Percentiles rank a stretch among this genome's conserved stretches.
Conservation (phyloP, 805 yeast species). For the Spathaspora hagerdaliae region DNA sequence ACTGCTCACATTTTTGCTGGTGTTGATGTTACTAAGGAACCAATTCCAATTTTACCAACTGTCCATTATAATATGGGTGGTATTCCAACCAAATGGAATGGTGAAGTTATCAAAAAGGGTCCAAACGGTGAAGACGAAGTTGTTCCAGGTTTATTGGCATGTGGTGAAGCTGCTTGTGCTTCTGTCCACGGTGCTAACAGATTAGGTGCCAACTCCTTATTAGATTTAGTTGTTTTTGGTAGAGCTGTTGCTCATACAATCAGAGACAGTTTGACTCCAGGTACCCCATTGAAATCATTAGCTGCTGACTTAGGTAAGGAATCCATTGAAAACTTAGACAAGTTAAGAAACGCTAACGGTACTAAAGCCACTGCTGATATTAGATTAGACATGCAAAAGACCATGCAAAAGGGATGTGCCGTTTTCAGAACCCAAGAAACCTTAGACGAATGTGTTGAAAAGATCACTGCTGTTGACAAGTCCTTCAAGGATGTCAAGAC, state of each 20-base stretch:
- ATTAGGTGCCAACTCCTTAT: conserved; percentile 95
- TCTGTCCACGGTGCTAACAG: conserved; percentile 99
- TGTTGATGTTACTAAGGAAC: conserved; percentile 98
- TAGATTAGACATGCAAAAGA: conserved; percentile 88
- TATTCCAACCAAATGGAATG: conserved; percentile 96
- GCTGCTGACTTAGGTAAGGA: conserved; percentile 86
- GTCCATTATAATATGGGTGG: conserved; percentile 99
- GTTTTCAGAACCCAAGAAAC: conserved; percentile 94
- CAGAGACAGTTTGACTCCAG: conserved; percentile 80
- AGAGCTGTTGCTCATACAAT: conserved; percentile 96
- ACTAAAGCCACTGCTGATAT: conserved; percentile 79
- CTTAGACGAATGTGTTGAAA: conserved; percentile 84
- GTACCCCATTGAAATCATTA: conserved; percentile 76
- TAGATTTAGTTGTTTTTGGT: conserved; percentile 96
- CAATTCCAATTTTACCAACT: conserved; percentile 96
- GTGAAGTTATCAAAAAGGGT: conserved; percentile 84
- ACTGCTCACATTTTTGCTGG: conserved; percentile 98
- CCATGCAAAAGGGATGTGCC: conserved; percentile 96
- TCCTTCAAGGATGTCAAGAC: conserved; percentile 75
- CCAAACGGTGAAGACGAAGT: conserved; percentile 84
- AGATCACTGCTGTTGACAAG: conserved; percentile 71
- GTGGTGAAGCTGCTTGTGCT: conserved; percentile 99
- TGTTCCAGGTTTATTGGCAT: conserved; percentile 91
- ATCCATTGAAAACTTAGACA: conserved; percentile 87
- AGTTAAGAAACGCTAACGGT: conserved; percentile 81